phyloP scores from a whole-genome alignment of 768 basidiomycete species.

The Termitomyces sp. region DNA sequence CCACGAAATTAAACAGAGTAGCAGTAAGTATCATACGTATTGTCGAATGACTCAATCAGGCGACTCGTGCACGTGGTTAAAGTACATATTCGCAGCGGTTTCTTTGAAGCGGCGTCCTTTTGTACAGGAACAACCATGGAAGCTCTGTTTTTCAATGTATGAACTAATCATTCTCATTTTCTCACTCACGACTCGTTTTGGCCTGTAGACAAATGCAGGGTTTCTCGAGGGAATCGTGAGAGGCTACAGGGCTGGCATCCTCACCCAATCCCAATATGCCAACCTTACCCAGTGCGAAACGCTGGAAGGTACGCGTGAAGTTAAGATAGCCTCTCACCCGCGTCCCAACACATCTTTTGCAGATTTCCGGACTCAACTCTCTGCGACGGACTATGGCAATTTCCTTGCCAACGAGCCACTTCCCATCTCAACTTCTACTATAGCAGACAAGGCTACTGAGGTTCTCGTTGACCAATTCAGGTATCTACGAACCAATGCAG shows the following conservation, averaged over 20 bases:
- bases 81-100: background rate
- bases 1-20: too few relatives aligned
- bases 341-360: background rate
- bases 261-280: constrained; percentile 84
- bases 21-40: too few relatives aligned
- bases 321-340: background rate
- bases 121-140: constrained; percentile 49
- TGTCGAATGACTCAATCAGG: background rate
- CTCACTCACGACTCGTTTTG: constrained; percentile 1
- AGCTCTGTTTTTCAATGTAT: constrained; percentile 85
- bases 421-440: constrained; percentile 89
- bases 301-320: constrained; percentile 67
- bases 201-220: constrained; percentile 56
- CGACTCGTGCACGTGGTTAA: background rate
- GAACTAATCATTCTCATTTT: constrained; percentile 4
- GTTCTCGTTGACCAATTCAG: constrained; percentile 97
- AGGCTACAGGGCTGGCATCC: constrained; percentile 91
- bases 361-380: constrained; percentile 96
- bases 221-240: constrained; percentile 80
- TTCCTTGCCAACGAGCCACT: constrained; percentile 96
- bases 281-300: constrained; percentile 97
- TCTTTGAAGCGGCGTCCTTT: background rate
- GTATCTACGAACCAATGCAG: constrained; percentile 85
- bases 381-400: constrained; percentile 96
- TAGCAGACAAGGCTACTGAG: constrained; percentile 95